Percentiles rank a stretch among this genome's conserved stretches.
These are phyloP conservation scores for Alternaria incomplexa DNA, from an alignment of 2,329 filamentous ascomycete genomes.

Conservation along the genomic window DNA sequence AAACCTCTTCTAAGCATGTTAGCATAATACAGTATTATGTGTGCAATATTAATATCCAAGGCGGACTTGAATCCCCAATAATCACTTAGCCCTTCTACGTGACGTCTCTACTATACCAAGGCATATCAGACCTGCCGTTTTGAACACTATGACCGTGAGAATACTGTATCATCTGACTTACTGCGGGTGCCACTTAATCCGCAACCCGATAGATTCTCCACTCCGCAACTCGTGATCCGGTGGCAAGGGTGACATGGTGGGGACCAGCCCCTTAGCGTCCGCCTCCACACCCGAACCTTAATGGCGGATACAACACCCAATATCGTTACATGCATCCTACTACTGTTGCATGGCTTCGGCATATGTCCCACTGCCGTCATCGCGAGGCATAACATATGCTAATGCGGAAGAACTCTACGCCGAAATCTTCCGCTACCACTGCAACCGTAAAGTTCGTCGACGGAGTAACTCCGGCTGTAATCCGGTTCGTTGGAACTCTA, in stretches of 20 bases:
- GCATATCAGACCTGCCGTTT: background rate
- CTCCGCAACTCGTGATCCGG: background rate
- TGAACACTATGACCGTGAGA: background rate
- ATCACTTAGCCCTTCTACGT: background rate
- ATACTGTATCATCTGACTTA: background rate
- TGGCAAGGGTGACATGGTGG: background rate
- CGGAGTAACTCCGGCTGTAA: background rate
- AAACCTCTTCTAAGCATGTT: slow-evolving; percentile 2
- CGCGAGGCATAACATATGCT: background rate
- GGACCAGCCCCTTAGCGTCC: background rate
- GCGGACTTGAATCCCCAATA: background rate
- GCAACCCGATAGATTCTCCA: background rate
- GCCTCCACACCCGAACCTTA: background rate
- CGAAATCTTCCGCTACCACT: slow-evolving; percentile 1
- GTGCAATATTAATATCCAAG: background rate
- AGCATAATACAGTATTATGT: background rate
- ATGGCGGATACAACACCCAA: background rate
- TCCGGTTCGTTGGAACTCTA: background rate
- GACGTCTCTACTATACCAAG: background rate
- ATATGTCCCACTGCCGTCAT: background rate
- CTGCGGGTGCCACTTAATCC: background rate
- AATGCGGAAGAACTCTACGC: slow-evolving; percentile 7
- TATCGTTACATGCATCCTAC: background rate
- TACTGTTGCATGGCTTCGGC: background rate
- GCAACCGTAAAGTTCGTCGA: background rate